A percentile compares a stretch with the other conserved stretches of the same genome.
Conservation (phyloP, 2,329 filamentous ascomycete species). For the Phialophora tarda region DNA sequence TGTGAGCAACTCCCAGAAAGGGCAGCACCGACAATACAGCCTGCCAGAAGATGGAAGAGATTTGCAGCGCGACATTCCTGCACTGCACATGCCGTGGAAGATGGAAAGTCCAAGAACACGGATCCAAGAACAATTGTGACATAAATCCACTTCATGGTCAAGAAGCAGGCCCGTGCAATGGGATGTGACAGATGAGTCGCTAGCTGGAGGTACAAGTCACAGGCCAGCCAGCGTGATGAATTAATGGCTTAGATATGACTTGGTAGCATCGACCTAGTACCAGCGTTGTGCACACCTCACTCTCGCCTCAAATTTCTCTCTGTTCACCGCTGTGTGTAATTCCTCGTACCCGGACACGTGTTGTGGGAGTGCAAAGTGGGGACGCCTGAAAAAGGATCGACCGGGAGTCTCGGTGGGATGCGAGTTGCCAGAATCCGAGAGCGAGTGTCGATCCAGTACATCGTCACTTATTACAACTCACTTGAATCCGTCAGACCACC, state of each 20-base stretch:
- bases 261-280: slow-evolving; percentile 4
- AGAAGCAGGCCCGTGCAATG: slow-evolving; percentile 3
- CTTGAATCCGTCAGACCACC: not conserved
- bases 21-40: not conserved
- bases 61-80: slow-evolving; percentile 24
- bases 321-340: not conserved
- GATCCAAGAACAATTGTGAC: slow-evolving; percentile 16
- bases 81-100: slow-evolving; percentile 20
- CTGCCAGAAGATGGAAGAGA: slow-evolving; percentile 16
- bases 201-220: not conserved
- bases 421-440: not conserved
- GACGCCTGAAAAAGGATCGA: slow-evolving; percentile 1
- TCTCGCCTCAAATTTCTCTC: not conserved
- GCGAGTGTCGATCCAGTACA: not conserved
- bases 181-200: not conserved
- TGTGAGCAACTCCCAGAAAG: slow-evolving; percentile 11
- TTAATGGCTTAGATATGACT: slow-evolving; percentile 3
- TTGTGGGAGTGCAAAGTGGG: not conserved
- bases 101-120: slow-evolving; percentile 7
- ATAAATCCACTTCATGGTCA: slow-evolving; percentile 15
- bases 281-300: not conserved
- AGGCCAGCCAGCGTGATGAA: not conserved
- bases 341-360: not conserved
- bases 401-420: slow-evolving; percentile 10
- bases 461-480: not conserved